These are phyloP conservation scores for Rhododendron henanense DNA, from an alignment of 148 eudicot genomes.

Conservation along the genomic window DNA sequence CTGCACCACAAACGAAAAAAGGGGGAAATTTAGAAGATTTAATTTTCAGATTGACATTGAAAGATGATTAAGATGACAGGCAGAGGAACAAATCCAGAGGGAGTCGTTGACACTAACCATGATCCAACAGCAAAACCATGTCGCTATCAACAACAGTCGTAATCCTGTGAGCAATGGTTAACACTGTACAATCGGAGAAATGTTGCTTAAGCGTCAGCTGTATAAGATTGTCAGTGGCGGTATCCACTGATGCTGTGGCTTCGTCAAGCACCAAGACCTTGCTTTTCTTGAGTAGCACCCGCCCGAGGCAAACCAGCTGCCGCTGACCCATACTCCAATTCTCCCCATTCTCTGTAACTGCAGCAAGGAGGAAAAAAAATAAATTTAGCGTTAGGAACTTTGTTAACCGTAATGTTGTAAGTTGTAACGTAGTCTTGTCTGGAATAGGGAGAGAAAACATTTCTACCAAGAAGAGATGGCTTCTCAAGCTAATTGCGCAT, in stretches of 20 bases:
- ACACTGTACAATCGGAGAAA: conserved; percentile 35
- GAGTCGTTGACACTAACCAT: conserved; percentile 17
- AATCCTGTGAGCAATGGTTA: conserved; percentile 47
- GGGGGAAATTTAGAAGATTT: not conserved
- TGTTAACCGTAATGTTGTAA: not conserved
- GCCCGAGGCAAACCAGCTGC: conserved; percentile 58
- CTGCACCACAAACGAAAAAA: conserved; percentile 16
- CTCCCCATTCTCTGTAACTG: conserved; percentile 57
- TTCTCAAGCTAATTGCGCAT: too few species aligned
- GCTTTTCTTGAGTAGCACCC: conserved; percentile 52
- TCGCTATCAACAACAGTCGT: conserved; percentile 68
- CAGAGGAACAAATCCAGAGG: too few species aligned
- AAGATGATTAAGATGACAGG: not conserved
- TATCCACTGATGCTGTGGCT: conserved; percentile 63
- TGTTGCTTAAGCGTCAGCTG: conserved; percentile 41
- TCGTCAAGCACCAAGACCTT: conserved; percentile 52
- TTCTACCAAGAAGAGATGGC: too few species aligned
- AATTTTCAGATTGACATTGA: not conserved
- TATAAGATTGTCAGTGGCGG: conserved; percentile 55
- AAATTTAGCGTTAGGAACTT: not conserved
- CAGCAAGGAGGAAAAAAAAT: conserved; percentile 18
- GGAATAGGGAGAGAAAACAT: too few species aligned
- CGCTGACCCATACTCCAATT: conserved; percentile 62
- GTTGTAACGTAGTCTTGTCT: too few species aligned
- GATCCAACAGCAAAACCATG: conserved; percentile 59